Base-by-base conservation (phyloP, 805 yeast species). In the Saturnispora hagleri region DNA sequence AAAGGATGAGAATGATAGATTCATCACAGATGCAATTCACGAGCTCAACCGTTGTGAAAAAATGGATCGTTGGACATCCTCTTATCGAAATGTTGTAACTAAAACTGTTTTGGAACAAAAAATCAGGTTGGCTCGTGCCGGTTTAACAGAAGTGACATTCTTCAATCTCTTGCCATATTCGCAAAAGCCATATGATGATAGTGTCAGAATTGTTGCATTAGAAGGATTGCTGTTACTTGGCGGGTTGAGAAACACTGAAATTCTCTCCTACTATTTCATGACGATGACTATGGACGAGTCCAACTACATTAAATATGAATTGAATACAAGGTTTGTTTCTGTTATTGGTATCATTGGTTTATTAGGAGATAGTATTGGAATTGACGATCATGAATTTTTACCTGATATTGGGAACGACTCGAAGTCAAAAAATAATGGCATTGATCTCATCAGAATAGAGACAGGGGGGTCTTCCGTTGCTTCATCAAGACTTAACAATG, bases 11-110 rank as follows among this genome's bases (percentile, higher is more conserved):
- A 74, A 71, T 31, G 63, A 54, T 31, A 62, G 61, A 3, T 80
- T 76, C 58, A 62, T 79, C 2, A 57, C 63, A 3, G 76, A 74
- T 15, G 80, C 82, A 0, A 59, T 82, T 7, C 73, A 75, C 6
- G 97, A 90, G 61, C 71, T 93, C 45, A 80, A 82, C 51, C 75
- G 97, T 53, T 76, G 82, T 54, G 80, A 81, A 57, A 81, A 89
- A 55, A 74, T 93, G 69, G 98, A 91, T 61, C 81, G 78, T 43
- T 89, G 95, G 95, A 73, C 84, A 7, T 91, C 97, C 1, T 83
- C 96, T 0, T 80, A 77, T 55, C 83, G 80, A 49, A 64, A 75
- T 52, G 55, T 74, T 36, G 70, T 86, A 40, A 74, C 89, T 17
- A 66, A 72, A 27, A 69, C 79, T 5, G 79, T 89, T 28, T 58